A percentile compares a stretch with the other conserved stretches of the same genome.
Evolutionary conservation across 768 basidiomycete species (phyloP).

Genomic region (Tylopilus vinaceipallidus): DNA sequence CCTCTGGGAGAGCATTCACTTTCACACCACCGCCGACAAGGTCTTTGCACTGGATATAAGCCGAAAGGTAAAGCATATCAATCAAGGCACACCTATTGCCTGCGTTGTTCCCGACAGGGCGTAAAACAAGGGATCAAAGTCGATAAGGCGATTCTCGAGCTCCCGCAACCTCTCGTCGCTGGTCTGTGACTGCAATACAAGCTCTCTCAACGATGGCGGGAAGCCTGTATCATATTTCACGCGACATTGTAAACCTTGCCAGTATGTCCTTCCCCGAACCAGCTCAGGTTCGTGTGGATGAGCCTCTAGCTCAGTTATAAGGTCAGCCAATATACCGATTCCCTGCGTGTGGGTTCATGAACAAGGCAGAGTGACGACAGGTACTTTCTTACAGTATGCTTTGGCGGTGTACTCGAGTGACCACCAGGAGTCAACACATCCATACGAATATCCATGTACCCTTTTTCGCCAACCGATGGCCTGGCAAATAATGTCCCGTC

Average conservation of each 20-base stretch:
- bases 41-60: constrained; percentile 35
- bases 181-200: constrained; percentile 22
- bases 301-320: constrained; percentile 48
- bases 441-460: constrained; percentile 41
- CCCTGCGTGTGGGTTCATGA: constrained; percentile 17
- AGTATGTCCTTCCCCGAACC: constrained; percentile 23
- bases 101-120: constrained; percentile 27
- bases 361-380: neutral
- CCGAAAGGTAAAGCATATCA: constrained; percentile 8
- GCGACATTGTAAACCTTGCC: constrained; percentile 39
- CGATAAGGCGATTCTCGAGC: constrained; percentile 15
- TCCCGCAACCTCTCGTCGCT: constrained; percentile 20
- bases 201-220: constrained; percentile 18
- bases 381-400: constrained; percentile 43
- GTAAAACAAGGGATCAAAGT: constrained; percentile 22
- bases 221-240: constrained; percentile 40
- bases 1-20: constrained; percentile 47
- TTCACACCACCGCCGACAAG: constrained; percentile 43
- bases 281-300: constrained; percentile 39
- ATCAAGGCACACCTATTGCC: constrained; percentile 20
- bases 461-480: constrained; percentile 40
- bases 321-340: constrained; percentile 51
- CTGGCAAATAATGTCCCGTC: constrained; percentile 33
- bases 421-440: constrained; percentile 48
- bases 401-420: constrained; percentile 52